Evolutionary conservation across 805 yeast species (phyloP).

Genomic region (Barnettozyma populi): DNA sequence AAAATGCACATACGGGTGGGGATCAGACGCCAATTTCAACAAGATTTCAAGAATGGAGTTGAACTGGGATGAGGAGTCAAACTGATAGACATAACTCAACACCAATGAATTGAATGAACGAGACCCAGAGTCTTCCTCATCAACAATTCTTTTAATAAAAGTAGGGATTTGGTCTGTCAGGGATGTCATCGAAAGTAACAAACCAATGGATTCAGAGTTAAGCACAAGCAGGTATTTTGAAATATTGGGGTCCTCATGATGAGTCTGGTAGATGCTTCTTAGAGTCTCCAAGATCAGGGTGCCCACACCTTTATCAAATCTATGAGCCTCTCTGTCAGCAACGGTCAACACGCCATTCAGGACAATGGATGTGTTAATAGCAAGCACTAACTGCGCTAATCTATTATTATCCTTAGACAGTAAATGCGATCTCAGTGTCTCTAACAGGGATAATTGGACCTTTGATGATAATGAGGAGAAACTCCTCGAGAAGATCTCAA

Average conservation of each 20-base stretch:
- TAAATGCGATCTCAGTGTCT: constrained; percentile 59
- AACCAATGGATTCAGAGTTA: constrained; percentile 56
- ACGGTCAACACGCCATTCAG: constrained; percentile 44
- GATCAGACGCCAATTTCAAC: constrained; percentile 61
- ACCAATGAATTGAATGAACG: constrained; percentile 55
- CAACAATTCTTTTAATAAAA: constrained; percentile 61
- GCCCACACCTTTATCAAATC: constrained; percentile 35
- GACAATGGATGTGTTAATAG: constrained; percentile 59
- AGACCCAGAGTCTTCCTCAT: constrained; percentile 55
- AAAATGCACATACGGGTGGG: constrained; percentile 79
- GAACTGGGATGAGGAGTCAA: constrained; percentile 34
- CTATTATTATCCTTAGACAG: constrained; percentile 34
- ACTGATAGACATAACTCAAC: constrained; percentile 41
- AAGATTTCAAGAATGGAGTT: constrained; percentile 49
- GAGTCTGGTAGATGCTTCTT: constrained; percentile 23
- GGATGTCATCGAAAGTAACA: constrained; percentile 35
- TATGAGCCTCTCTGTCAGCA: constrained; percentile 16
- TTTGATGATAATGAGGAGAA: constrained; percentile 70
- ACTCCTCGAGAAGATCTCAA: constrained; percentile 65
- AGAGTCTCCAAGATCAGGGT: constrained; percentile 46
- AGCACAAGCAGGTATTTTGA: constrained; percentile 34
- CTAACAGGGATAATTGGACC: constrained; percentile 84
- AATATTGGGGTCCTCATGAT: constrained; percentile 3
- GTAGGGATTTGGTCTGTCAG: constrained; percentile 42
- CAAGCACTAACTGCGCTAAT: constrained; percentile 41